These are phyloP conservation scores for Neopestalotiopsis clavispora DNA, from an alignment of 2,329 filamentous ascomycete species.

Conservation along the genomic window DNA sequence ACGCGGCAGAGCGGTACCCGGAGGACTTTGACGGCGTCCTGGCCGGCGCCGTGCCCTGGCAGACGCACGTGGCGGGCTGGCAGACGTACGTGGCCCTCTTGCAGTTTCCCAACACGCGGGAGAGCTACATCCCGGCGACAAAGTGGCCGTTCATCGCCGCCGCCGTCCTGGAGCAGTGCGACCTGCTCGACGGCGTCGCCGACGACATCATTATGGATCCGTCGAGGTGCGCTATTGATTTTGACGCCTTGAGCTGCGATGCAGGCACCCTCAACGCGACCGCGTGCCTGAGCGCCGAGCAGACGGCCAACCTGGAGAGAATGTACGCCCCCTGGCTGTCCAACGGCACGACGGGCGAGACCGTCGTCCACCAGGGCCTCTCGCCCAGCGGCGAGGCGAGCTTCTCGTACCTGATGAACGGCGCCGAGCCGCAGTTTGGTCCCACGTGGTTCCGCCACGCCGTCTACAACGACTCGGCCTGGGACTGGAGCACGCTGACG, in stretches of 20 bases:
- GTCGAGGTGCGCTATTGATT: conserved; percentile 39
- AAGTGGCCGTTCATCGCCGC: conserved; percentile 37
- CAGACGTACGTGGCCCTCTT: conserved; percentile 32
- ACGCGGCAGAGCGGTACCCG: conserved; percentile 44
- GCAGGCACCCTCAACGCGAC: conserved; percentile 31
- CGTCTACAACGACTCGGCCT: conserved; percentile 49
- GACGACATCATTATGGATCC: conserved; percentile 47
- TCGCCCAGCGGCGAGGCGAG: conserved; percentile 20
- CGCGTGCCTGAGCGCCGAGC: conserved; percentile 46
- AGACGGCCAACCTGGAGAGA: conserved; percentile 47
- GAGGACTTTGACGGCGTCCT: conserved; percentile 56
- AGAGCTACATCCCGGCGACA: conserved; percentile 27
- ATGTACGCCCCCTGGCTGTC: conserved; percentile 31
- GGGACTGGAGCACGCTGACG: conserved; percentile 40
- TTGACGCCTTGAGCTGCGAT: conserved; percentile 38
- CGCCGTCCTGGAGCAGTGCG: conserved; percentile 45
- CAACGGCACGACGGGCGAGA: neutral
- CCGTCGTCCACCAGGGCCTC: conserved; percentile 23
- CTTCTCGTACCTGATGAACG: conserved; percentile 16
- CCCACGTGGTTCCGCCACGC: conserved; percentile 50
- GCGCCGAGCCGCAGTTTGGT: conserved; percentile 19
- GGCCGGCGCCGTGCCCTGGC: conserved; percentile 42
- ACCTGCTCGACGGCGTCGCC: conserved; percentile 43
- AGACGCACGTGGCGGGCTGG: conserved; percentile 23
- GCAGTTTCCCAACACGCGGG: conserved; percentile 34